phyloP scores from a whole-genome alignment of 2,329 filamentous ascomycete genomes.

The Aspergillus felis region DNA sequence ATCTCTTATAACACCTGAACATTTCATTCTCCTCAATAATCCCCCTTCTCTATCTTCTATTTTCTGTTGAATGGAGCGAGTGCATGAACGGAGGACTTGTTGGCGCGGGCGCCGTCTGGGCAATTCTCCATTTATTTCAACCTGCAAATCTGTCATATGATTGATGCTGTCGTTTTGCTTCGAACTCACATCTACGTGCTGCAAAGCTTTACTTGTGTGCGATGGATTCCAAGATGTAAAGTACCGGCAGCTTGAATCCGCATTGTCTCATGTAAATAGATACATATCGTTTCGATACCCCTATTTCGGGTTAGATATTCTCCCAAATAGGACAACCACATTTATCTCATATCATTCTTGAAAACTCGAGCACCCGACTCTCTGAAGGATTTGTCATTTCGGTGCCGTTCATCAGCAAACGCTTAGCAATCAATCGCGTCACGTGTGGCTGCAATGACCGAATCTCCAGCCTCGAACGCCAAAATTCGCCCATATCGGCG shows the following conservation, averaged over 20 bases:
- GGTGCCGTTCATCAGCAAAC: not conserved
- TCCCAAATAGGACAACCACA: not conserved
- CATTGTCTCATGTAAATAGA: not conserved
- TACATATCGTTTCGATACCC: not conserved
- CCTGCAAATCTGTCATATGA: not conserved
- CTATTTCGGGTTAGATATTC: not conserved
- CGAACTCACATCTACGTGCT: not conserved
- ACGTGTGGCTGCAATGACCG: not conserved
- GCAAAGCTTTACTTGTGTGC: not conserved
- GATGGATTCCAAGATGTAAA: not conserved
- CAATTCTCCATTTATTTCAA: not conserved
- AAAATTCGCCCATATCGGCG: not conserved
- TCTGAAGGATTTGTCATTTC: not conserved
- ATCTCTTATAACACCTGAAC: not conserved
- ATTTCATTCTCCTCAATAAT: not conserved
- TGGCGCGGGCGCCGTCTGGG: slow-evolving; percentile 5
- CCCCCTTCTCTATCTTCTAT: not conserved
- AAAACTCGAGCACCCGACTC: not conserved
- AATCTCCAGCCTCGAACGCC: not conserved
- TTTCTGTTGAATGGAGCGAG: not conserved
- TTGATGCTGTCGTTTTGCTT: not conserved
- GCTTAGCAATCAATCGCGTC: not conserved
- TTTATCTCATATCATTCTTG: too few relatives aligned
- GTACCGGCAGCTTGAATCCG: not conserved
- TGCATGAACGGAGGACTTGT: slow-evolving; percentile 3